A percentile compares a stretch with the other conserved stretches of the same genome.
phyloP scores from a whole-genome alignment of 352 stramenopile species.

The Globisporangium cederbergense region DNA sequence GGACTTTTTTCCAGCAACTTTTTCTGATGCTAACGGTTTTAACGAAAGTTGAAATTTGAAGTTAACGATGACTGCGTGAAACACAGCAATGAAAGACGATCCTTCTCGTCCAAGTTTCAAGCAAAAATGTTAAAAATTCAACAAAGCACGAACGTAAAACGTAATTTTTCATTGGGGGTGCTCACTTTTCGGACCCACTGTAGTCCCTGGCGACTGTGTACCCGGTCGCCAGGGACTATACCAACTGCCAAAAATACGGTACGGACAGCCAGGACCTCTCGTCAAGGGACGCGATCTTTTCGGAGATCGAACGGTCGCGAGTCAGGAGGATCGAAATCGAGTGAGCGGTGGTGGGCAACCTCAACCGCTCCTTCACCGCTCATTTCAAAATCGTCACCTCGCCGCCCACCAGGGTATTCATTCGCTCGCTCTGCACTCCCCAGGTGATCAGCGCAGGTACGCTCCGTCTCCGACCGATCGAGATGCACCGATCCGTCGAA shows the following conservation, averaged over 20 bases:
- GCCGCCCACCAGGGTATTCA: neutral
- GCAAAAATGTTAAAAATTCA: too few species aligned
- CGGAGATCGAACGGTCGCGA: too few species aligned
- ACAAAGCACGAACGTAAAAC: too few species aligned
- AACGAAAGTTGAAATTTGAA: neutral
- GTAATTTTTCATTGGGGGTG: too few species aligned
- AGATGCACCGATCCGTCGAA: conserved; percentile 22
- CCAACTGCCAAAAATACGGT: too few species aligned
- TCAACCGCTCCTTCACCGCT: neutral
- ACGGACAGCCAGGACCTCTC: too few species aligned
- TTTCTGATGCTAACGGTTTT: neutral
- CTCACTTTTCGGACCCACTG: too few species aligned
- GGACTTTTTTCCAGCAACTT: neutral
- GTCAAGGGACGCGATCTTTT: too few species aligned
- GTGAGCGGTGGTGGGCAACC: conserved; percentile 3
- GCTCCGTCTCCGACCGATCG: neutral
- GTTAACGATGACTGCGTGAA: neutral
- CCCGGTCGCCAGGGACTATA: too few species aligned
- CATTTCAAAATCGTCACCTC: conserved; percentile 10
- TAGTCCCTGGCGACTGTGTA: too few species aligned
- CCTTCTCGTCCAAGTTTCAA: neutral
- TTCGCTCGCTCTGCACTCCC: neutral
- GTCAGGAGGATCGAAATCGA: neutral
- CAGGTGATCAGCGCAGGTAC: neutral
- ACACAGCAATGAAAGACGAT: neutral